Base-by-base conservation (phyloP, 2,329 filamentous ascomycete genomes). In the Claviceps spartinae region DNA sequence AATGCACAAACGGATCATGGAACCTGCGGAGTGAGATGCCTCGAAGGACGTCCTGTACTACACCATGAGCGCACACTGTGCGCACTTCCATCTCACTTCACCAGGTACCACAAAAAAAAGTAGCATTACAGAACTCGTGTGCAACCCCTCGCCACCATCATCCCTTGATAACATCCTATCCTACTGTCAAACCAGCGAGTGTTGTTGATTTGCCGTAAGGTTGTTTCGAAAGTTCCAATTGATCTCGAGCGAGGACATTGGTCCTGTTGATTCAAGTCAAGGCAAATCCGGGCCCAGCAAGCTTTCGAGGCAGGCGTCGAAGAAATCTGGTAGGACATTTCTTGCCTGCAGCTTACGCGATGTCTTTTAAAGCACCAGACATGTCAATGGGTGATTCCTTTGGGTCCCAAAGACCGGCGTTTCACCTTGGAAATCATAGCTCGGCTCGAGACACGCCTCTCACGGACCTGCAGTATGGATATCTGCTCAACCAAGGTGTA, bases 371-470 rank as follows among this genome's bases (percentile, higher is more conserved):
- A 43, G 54, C 54, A 26, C 22, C 51, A 5, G 54, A 55, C n/a
- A 58, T 61, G 50, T 55, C 54, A 26, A 58, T 58, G 56, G 37
- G 58, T 45, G 62, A 68, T 14, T 56, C 51, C 46, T 60, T 60
- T 49, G 63, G 55, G 7, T 56, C 60, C 49, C 62, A 64, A 51
- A 62, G 68, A 37, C 73, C 73, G 1, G 57, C 52, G 11, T 86
- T 88, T 62, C 86, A 83, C 61, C 73, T 89, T 58, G 84, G 85
- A 53, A 83, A 88, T 56, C 86, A 90, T 68, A 83, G 88, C 63
- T 82, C 82, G 6, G 72, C 71, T 49, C 73, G 85, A 54, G 67
- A 72, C 30, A 69, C 77, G 56, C 77, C 81, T 52, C 75, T 87
- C 52, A 78, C 77, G 20, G 76, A 83, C 49, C 67, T 79, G 57